Percentiles rank a stretch among this genome's conserved stretches.
phyloP scores from a whole-genome alignment of 306 rosid genomes.

The Fragaria vesca region DNA sequence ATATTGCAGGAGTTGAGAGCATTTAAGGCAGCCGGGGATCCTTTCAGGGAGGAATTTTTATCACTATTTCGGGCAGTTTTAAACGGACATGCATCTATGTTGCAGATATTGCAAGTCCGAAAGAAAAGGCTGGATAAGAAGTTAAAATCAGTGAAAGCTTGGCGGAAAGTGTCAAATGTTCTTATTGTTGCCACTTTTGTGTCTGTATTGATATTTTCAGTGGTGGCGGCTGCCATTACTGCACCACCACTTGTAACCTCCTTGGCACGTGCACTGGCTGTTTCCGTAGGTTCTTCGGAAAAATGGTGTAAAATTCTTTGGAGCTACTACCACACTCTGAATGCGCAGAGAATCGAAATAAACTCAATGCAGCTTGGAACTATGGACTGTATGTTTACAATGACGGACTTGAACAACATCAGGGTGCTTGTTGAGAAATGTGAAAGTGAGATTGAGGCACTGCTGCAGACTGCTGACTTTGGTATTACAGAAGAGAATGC shows the following conservation, averaged over 20 bases:
- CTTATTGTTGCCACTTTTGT: constrained; percentile 67
- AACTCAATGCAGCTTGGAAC: constrained; percentile 55
- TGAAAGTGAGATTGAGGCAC: constrained; percentile 45
- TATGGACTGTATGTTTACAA: constrained; percentile 28
- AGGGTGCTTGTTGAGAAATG: constrained; percentile 42
- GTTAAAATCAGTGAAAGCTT: constrained; percentile 55
- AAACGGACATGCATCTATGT: constrained; percentile 48
- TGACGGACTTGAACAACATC: constrained; percentile 64
- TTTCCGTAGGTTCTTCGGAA: constrained; percentile 76
- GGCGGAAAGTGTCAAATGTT: constrained; percentile 66
- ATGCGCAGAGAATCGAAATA: constrained; percentile 49
- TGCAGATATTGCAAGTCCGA: constrained; percentile 41
- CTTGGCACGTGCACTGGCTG: constrained; percentile 60
- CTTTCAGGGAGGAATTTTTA: constrained; percentile 66
- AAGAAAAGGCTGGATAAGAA: constrained; percentile 79
- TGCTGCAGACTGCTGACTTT: constrained; percentile 52
- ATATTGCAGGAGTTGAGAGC: constrained; percentile 59
- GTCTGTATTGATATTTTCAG: constrained; percentile 70
- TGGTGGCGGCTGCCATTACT: constrained; percentile 80
- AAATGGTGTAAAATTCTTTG: constrained; percentile 81
- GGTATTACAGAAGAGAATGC: constrained; percentile 61
- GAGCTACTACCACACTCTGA: constrained; percentile 50
- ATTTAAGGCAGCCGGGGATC: constrained; percentile 66
- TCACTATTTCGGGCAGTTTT: constrained; percentile 49
- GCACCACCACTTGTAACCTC: constrained; percentile 77